A percentile compares a stretch with the other conserved stretches of the same genome.
Conservation (phyloP, 2,329 filamentous ascomycete species). For the Saccharata proteae region DNA sequence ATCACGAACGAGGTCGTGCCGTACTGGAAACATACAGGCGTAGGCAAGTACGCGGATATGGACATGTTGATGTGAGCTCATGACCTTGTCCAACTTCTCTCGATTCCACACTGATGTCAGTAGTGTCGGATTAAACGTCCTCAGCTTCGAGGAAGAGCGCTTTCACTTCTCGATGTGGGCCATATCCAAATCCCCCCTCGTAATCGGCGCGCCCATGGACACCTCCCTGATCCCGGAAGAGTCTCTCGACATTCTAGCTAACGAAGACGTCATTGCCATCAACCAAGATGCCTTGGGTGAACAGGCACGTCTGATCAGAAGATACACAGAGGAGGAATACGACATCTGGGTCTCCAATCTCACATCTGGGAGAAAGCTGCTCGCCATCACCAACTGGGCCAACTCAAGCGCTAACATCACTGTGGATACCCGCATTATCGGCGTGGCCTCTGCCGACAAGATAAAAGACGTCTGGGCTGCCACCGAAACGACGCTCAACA, state of each 20-base stretch:
- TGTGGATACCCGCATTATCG: constrained; percentile 20
- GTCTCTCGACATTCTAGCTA: constrained; percentile 23
- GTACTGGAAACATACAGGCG: constrained; percentile 17
- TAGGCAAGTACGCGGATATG: constrained; percentile 16
- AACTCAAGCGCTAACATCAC: constrained; percentile 20
- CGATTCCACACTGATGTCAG: not conserved
- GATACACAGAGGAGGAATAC: constrained; percentile 25
- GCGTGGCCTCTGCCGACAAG: constrained; percentile 19
- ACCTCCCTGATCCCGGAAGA: constrained; percentile 5
- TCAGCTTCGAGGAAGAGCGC: constrained; percentile 23
- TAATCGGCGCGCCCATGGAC: constrained; percentile 23
- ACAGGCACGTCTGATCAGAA: constrained; percentile 37
- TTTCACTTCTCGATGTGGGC: constrained; percentile 37
- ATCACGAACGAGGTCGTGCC: constrained; percentile 22
- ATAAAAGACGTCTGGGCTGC: constrained; percentile 13
- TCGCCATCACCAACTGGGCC: constrained; percentile 27
- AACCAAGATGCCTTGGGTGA: constrained; percentile 45
- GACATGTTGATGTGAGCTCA: constrained; percentile 5
- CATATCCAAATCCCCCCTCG: constrained; percentile 33
- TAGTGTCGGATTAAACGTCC: constrained; percentile 4
- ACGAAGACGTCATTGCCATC: constrained; percentile 43
- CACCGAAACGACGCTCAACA: not conserved
- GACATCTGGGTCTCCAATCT: constrained; percentile 28
- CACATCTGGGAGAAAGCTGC: constrained; percentile 20
- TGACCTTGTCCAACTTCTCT: not conserved